These are phyloP conservation scores for Glycine tomentella DNA, from an alignment of 306 rosid genomes.

Conservation along the genomic window DNA sequence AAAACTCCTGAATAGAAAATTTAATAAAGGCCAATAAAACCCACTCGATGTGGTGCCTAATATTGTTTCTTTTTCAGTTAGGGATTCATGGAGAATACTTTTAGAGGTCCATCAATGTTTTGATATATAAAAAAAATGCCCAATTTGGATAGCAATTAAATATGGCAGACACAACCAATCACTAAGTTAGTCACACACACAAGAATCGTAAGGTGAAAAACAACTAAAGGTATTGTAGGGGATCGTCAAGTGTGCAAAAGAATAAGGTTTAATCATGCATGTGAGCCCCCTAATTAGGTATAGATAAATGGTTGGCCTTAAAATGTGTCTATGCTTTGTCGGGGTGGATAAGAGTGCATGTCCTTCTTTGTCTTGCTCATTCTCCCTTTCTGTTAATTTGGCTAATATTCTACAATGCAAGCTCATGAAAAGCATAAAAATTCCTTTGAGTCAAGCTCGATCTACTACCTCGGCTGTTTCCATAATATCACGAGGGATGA, in stretches of 20 bases:
- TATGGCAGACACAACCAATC: conserved; percentile 48
- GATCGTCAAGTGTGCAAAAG: conserved; percentile 39
- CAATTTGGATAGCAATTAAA: conserved; percentile 28
- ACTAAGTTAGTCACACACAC: conserved; percentile 36
- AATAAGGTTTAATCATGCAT: conserved; percentile 46
- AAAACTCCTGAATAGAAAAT: conserved; percentile 8
- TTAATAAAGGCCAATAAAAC: conserved; percentile 5
- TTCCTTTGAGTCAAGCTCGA: conserved; percentile 30
- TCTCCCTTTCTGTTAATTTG: conserved; percentile 40
- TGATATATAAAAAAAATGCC: background rate
- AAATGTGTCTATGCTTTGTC: conserved; percentile 56
- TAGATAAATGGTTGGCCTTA: conserved; percentile 54
- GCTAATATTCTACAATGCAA: conserved; percentile 50
- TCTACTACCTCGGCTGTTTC: conserved; percentile 33
- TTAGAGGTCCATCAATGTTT: conserved; percentile 36
- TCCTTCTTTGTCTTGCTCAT: conserved; percentile 47
- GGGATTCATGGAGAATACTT: conserved; percentile 24
- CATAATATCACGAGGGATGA: conserved; percentile 16
- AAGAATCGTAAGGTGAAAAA: conserved; percentile 6
- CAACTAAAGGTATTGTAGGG: conserved; percentile 44
- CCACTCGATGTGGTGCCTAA: conserved; percentile 34
- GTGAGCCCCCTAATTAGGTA: conserved; percentile 56
- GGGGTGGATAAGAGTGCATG: conserved; percentile 52
- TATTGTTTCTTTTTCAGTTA: background rate
- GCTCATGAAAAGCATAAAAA: conserved; percentile 50